Conservation (phyloP, 2,329 filamentous ascomycete species). For the Neonectria faginata region DNA sequence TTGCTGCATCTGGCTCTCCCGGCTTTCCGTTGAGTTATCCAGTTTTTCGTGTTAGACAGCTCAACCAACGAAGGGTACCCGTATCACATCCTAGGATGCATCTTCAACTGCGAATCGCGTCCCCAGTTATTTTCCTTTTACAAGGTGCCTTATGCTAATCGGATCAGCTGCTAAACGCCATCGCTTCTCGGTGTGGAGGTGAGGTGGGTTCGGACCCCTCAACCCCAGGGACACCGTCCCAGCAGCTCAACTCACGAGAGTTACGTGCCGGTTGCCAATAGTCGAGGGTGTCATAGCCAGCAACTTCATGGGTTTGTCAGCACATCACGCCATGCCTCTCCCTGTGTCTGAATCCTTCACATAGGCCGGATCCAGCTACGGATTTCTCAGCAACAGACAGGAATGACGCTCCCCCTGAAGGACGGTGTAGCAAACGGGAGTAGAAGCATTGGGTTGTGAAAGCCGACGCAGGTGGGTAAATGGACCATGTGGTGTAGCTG, state of each 20-base stretch:
- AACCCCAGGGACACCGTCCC: conserved; percentile 4
- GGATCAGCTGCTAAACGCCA: not conserved
- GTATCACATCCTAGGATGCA: not conserved
- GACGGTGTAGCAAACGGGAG: not conserved
- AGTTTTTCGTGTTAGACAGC: conserved; percentile 1
- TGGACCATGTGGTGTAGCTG: conserved; percentile 9
- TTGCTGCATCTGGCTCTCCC: conserved; percentile 19
- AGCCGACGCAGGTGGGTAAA: not conserved
- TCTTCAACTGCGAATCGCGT: not conserved
- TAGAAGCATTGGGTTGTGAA: conserved; percentile 8
- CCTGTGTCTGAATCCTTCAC: not conserved
- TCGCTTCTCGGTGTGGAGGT: conserved; percentile 18
- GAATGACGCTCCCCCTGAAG: not conserved
- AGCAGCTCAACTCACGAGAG: not conserved
- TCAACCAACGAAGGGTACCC: conserved; percentile 11
- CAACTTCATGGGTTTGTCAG: conserved; percentile 6
- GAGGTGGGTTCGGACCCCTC: conserved; percentile 8
- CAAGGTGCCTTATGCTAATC: not conserved
- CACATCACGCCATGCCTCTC: conserved; percentile 12
- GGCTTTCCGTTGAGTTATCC: not conserved
- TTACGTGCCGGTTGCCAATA: not conserved
- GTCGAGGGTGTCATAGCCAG: not conserved
- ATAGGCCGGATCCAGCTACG: not conserved
- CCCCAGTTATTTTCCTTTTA: not conserved
- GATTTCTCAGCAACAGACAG: conserved; percentile 18